Percentiles rank a stretch among this genome's conserved stretches.
phyloP scores from a whole-genome alignment of 2,329 filamentous ascomycete genomes.

The Macroventuria anomochaeta region DNA sequence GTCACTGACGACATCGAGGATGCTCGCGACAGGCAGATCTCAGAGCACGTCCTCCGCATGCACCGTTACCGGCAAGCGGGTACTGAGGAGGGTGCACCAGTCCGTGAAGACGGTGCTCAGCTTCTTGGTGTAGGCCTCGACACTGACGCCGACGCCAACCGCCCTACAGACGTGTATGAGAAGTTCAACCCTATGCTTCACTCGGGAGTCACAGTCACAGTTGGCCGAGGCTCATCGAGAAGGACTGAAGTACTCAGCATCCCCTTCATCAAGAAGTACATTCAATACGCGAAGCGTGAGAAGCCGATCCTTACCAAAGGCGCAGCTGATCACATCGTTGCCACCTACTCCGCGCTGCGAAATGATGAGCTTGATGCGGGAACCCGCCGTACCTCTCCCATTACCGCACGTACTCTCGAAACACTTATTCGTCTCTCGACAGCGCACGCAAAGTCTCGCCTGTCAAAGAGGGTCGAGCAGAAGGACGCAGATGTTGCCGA shows the following conservation, averaged over 20 bases:
- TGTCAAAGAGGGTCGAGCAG: constrained; percentile 88
- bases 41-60: constrained; percentile 96
- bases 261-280: constrained; percentile 99
- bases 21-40: constrained; percentile 85
- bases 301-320: constrained; percentile 91
- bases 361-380: constrained; percentile 97
- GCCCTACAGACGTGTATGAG: constrained; percentile 87
- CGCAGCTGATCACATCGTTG: constrained; percentile 88
- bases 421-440: constrained; percentile 98
- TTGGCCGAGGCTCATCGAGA: constrained; percentile 75
- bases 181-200: constrained; percentile 98
- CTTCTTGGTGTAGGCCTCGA: constrained; percentile 87
- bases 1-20: constrained; percentile 99
- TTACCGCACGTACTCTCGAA: constrained; percentile 96
- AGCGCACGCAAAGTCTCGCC: constrained; percentile 89
- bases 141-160: constrained; percentile 73
- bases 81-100: constrained; percentile 90
- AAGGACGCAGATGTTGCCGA: constrained; percentile 88
- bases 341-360: constrained; percentile 87
- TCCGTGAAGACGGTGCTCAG: constrained; percentile 85
- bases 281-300: constrained; percentile 94
- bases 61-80: constrained; percentile 92
- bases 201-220: constrained; percentile 80
- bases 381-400: constrained; percentile 88
- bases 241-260: constrained; percentile 91